Conservation (phyloP, 2,329 filamentous ascomycete species). For the Didymella exigua region DNA sequence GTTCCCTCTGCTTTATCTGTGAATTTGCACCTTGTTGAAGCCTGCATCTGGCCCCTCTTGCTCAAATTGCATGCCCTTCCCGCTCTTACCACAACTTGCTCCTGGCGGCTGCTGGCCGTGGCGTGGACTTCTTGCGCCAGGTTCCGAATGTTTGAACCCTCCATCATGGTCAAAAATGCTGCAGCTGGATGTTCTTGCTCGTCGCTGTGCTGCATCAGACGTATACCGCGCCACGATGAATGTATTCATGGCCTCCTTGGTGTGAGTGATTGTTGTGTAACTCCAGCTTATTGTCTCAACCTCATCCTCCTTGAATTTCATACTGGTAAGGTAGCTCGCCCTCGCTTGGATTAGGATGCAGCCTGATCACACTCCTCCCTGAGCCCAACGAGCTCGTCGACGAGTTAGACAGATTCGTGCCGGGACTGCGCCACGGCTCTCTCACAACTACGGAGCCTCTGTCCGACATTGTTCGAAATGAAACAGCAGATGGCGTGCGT, state of each 20-base stretch:
- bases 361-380: slow-evolving; percentile 33
- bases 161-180: not conserved
- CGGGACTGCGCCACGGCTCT: slow-evolving; percentile 32
- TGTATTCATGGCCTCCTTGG: not conserved
- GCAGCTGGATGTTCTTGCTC: not conserved
- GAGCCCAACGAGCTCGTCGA: slow-evolving; percentile 40
- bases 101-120: not conserved
- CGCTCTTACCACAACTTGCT: not conserved
- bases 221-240: not conserved
- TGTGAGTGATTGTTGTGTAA: not conserved
- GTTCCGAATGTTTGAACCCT: not conserved
- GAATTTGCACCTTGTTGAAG: not conserved
- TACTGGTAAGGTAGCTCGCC: slow-evolving; percentile 46
- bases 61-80: not conserved
- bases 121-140: not conserved
- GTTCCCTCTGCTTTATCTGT: not conserved
- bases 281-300: not conserved
- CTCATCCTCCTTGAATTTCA: slow-evolving; percentile 29
- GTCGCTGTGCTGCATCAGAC: not conserved
- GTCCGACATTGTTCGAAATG: slow-evolving; percentile 28
- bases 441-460: slow-evolving; percentile 35
- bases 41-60: not conserved
- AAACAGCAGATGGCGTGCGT: slow-evolving; percentile 33
- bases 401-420: slow-evolving; percentile 39
- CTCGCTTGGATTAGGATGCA: slow-evolving; percentile 31